Base-by-base conservation (phyloP, 2,329 filamentous ascomycete genomes). In the Epichloe typhina region DNA sequence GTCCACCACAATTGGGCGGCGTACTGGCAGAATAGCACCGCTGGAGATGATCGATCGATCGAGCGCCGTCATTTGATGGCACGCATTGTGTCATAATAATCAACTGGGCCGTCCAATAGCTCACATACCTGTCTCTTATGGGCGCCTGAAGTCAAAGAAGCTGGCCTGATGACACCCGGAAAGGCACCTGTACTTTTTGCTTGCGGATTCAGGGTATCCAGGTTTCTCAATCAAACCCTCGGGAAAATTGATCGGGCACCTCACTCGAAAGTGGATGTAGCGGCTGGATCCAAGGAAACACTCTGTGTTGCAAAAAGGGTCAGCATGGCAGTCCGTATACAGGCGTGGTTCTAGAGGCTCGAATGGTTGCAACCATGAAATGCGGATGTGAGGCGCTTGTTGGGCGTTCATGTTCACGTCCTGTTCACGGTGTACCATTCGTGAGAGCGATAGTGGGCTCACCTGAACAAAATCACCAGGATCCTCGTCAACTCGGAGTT, bases 31-130 rank as follows among this genome's bases (percentile, higher is more conserved):
- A 35, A 9, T n/a, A 49, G 21, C 23, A 41, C n/a, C 23, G 31
- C 41, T 38, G 19, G 13, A 7, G 13, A 19, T 40, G 40, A 51
- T 40, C 50, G 50, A 47, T 51, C 50, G 50, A 48, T 51, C 46
- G 50, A 26, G 21, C 40, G 43, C 31, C 15, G 19, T 37, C 31
- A 15, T 31, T 31, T 9, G 9, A 31, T 31, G 23, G 26, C 50
- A 36, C 45, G 44, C 40, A 31, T 44, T 11, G 21, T 44, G 38
- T 40, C 23, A 41, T 37, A 21, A n/a, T 7, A 26, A 37, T 26
- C 26, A 12, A 12, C 21, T 40, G 9, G 19, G 47, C 13, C 40
- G 11, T 38, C 17, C 15, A 12, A 38, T 13, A 4, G 40, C 31
- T 49, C 8, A 49, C 17, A 38, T 38, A 44, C 46, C 46, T 41